Conservation (phyloP, 2,329 filamentous ascomycete genomes). For the Venturia pyrina region DNA sequence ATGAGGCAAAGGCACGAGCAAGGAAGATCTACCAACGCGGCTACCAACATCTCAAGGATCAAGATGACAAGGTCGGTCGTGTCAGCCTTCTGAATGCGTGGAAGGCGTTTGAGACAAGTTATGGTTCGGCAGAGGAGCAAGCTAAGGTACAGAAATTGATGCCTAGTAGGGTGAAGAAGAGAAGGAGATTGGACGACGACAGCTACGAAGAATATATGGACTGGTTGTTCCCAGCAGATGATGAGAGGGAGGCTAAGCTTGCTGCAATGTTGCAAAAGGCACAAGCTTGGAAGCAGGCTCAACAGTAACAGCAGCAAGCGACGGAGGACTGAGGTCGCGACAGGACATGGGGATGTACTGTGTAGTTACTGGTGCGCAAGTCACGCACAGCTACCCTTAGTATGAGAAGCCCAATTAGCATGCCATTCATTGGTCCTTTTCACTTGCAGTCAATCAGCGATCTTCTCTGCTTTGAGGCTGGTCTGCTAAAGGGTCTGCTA, state of each 20-base stretch:
- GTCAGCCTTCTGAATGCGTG: constrained; percentile 85
- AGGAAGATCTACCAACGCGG: constrained; percentile 77
- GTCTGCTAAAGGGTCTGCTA: too few relatives aligned
- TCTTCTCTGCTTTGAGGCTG: too few relatives aligned
- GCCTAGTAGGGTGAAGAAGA: constrained; percentile 86
- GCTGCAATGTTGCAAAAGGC: constrained; percentile 78
- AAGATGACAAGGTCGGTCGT: constrained; percentile 86
- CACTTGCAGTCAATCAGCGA: background rate
- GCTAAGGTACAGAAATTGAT: constrained; percentile 85
- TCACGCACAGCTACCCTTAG: background rate
- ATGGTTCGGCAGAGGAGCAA: constrained; percentile 65
- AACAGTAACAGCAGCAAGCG: constrained; percentile 1
- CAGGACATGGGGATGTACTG: too few relatives aligned
- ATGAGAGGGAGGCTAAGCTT: constrained; percentile 73
- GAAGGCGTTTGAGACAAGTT: constrained; percentile 81
- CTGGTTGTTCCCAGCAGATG: constrained; percentile 93
- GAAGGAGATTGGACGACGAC: constrained; percentile 83
- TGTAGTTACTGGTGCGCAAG: background rate
- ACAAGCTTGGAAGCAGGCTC: constrained; percentile 71
- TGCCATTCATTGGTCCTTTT: background rate
- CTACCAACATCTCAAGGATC: constrained; percentile 77
- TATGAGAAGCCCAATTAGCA: background rate
- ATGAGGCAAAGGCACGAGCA: constrained; percentile 73
- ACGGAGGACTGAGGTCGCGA: background rate
- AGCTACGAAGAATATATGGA: constrained; percentile 95